A percentile compares a stretch with the other conserved stretches of the same genome.
These are phyloP conservation scores for Simplicillium sp. DNA, from an alignment of 2,329 filamentous ascomycete species.

Conservation along the genomic window DNA sequence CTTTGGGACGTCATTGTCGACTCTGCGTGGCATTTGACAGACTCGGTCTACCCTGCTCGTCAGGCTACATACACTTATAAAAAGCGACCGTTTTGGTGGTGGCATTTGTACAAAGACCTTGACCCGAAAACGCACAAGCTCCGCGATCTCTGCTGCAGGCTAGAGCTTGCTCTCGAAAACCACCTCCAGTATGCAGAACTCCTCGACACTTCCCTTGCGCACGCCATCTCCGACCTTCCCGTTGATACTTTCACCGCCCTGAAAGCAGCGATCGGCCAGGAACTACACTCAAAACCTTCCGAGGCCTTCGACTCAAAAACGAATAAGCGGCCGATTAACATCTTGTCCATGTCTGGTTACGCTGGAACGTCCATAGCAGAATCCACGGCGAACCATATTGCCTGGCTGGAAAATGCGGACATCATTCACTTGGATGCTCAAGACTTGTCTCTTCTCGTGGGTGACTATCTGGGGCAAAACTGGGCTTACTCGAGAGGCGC, in stretches of 20 bases:
- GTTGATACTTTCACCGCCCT: constrained; percentile 22
- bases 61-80: constrained; percentile 23
- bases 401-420: constrained; percentile 53
- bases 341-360: constrained; percentile 27
- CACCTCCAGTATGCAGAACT: constrained; percentile 19
- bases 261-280: constrained; percentile 16
- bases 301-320: constrained; percentile 19
- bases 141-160: constrained; percentile 17
- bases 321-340: constrained; percentile 26
- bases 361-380: constrained; percentile 26
- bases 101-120: constrained; percentile 26
- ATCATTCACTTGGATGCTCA: constrained; percentile 59
- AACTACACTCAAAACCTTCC: constrained; percentile 17
- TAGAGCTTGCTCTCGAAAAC: constrained; percentile 15
- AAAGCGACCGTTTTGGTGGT: constrained; percentile 29
- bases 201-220: constrained; percentile 21
- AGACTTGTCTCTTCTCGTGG: constrained; percentile 60
- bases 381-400: constrained; percentile 52
- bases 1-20: constrained; percentile 26
- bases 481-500: constrained; percentile 35
- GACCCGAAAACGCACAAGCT: constrained; percentile 17
- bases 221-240: constrained; percentile 24
- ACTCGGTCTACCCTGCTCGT: constrained; percentile 22
- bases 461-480: constrained; percentile 59
- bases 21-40: constrained; percentile 23